Conservation (phyloP, 345 rosid species). For the Draba incana region DNA sequence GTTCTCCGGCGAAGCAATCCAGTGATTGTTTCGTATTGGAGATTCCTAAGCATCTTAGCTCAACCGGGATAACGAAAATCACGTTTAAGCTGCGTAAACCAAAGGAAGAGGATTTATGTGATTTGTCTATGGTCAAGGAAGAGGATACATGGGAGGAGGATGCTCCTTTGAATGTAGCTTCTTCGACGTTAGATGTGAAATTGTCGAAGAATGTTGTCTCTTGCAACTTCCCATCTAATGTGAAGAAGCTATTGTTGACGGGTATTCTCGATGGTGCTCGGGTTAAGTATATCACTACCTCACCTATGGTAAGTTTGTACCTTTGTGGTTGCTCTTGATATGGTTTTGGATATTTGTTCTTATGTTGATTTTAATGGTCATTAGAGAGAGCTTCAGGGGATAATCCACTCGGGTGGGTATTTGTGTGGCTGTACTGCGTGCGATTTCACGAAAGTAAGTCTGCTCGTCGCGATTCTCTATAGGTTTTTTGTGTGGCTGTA, state of each 20-base stretch:
- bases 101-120: conserved; percentile 47
- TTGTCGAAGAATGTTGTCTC: conserved; percentile 58
- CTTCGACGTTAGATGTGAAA: conserved; percentile 34
- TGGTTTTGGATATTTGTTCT: conserved; percentile 7
- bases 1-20: conserved; percentile 17
- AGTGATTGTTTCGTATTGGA: conserved; percentile 64
- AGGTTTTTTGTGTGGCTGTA: not conserved
- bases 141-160: conserved; percentile 3
- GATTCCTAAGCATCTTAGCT: conserved; percentile 77
- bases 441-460: conserved; percentile 65
- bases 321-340: conserved; percentile 2
- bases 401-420: conserved; percentile 76
- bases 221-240: conserved; percentile 77
- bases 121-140: conserved; percentile 12
- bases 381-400: conserved; percentile 65
- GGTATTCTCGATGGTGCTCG: conserved; percentile 77
- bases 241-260: conserved; percentile 62
- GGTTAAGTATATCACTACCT: conserved; percentile 67
- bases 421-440: conserved; percentile 81
- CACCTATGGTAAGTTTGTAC: conserved; percentile 54
- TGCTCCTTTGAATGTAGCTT: conserved; percentile 14
- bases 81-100: conserved; percentile 77
- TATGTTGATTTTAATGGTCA: conserved; percentile 22
- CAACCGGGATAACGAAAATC: conserved; percentile 82
- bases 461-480: not conserved